phyloP scores from a whole-genome alignment of 495 filamentous ascomycete genomes.

The Rostrohypoxylon terebratum region DNA sequence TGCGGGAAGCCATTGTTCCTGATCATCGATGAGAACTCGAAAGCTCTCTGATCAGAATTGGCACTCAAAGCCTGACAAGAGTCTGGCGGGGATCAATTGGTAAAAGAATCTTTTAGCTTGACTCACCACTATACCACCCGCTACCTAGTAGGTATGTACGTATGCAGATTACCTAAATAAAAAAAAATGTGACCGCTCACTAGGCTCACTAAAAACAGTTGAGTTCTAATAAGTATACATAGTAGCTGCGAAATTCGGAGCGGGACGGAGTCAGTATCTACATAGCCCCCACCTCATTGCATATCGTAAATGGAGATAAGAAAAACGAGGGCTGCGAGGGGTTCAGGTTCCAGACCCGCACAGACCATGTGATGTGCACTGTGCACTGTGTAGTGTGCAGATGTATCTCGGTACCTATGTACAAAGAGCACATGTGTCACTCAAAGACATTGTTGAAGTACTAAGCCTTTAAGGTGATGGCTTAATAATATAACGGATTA shows the following conservation, averaged over 20 bases:
- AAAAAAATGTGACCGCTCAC: conserved; percentile 40
- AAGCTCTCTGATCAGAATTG: conserved; percentile 44
- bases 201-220: conserved; percentile 8
- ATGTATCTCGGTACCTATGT: neutral
- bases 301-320: neutral
- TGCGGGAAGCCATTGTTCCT: conserved; percentile 60
- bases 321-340: neutral
- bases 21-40: conserved; percentile 46
- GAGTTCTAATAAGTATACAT: neutral
- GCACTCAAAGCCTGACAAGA: conserved; percentile 30
- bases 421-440: too few species aligned
- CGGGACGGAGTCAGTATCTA: neutral
- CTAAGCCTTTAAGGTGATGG: neutral
- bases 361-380: neutral
- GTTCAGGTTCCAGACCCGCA: neutral
- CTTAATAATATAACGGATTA: conserved; percentile 21
- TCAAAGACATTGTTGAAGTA: too few species aligned
- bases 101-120: conserved; percentile 30
- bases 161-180: too few species aligned
- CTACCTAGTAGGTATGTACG: too few species aligned
- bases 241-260: conserved; percentile 49
- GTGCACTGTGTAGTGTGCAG: too few species aligned
- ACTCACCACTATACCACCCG: conserved; percentile 32
- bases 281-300: conserved; percentile 20
- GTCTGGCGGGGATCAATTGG: conserved; percentile 40